Evolutionary conservation across 495 filamentous ascomycete species (phyloP).

Genomic region (Penicillium mononematosum): DNA sequence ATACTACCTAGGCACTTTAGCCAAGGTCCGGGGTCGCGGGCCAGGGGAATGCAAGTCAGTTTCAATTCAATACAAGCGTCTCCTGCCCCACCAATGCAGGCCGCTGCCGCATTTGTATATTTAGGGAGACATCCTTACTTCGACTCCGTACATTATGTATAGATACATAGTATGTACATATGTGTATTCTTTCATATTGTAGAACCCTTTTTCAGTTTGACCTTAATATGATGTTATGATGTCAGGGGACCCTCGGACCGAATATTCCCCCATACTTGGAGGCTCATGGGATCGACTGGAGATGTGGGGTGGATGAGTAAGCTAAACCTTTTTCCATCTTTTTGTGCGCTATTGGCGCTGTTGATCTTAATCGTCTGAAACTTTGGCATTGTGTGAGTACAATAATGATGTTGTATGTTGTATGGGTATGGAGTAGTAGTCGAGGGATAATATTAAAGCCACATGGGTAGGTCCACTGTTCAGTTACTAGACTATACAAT

Average conservation of each 20-base stretch:
- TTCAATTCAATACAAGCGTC: not conserved
- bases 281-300: not conserved
- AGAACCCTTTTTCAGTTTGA: not conserved
- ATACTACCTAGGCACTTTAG: too few relatives aligned
- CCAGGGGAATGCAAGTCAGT: conserved; percentile 6
- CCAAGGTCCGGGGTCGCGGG: conserved; percentile 8
- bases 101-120: not conserved
- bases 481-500: not conserved
- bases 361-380: not conserved
- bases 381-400: not conserved
- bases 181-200: not conserved
- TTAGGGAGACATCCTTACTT: not conserved
- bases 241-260: not conserved
- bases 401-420: too few relatives aligned
- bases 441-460: not conserved
- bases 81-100: not conserved
- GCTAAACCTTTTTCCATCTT: not conserved
- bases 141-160: not conserved
- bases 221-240: conserved; percentile 1
- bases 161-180: too few relatives aligned
- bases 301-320: conserved; percentile 7
- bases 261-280: not conserved
- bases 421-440: too few relatives aligned
- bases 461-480: not conserved
- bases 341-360: not conserved